Percentiles rank a stretch among this genome's conserved stretches.
phyloP scores from a whole-genome alignment of 106 monocot genomes.

The Phalaenopsis equestris region DNA sequence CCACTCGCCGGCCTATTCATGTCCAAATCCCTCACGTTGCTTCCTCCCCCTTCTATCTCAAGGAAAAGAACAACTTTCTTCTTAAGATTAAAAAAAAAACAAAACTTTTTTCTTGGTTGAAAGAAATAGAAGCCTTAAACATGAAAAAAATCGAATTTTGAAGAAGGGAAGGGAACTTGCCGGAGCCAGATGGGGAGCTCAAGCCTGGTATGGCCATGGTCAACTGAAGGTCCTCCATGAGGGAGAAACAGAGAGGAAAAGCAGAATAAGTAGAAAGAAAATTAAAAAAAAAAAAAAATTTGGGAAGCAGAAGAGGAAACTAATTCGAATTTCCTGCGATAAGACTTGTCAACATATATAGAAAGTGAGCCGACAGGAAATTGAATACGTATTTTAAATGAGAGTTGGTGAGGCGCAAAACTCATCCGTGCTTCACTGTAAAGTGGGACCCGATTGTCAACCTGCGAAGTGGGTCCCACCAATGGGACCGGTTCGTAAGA shows the following conservation, averaged over 20 bases:
- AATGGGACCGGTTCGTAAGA: background rate
- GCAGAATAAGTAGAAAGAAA: background rate
- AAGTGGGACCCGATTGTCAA: background rate
- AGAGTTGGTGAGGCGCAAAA: background rate
- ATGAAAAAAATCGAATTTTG: background rate
- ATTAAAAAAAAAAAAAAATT: background rate
- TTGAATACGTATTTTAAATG: constrained; percentile 2
- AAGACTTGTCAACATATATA: background rate
- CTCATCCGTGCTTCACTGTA: too few species aligned
- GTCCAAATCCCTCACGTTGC: constrained; percentile 58
- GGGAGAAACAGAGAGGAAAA: background rate
- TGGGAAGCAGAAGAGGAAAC: background rate
- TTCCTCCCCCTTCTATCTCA: constrained; percentile 26
- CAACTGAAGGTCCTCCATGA: constrained; percentile 32
- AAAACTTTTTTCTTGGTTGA: background rate
- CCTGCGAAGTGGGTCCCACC: background rate
- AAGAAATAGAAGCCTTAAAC: too few species aligned
- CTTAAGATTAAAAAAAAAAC: background rate
- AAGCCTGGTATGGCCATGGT: constrained; percentile 58
- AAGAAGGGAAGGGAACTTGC: constrained; percentile 5
- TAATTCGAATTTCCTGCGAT: background rate
- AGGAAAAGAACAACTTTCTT: background rate
- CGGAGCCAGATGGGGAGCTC: constrained; percentile 29
- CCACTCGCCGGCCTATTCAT: constrained; percentile 62
- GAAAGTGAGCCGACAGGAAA: background rate